Percentiles rank a stretch among this genome's conserved stretches.
Conservation (phyloP, 2,329 filamentous ascomycete species). For the Pseudocercospora vitis region DNA sequence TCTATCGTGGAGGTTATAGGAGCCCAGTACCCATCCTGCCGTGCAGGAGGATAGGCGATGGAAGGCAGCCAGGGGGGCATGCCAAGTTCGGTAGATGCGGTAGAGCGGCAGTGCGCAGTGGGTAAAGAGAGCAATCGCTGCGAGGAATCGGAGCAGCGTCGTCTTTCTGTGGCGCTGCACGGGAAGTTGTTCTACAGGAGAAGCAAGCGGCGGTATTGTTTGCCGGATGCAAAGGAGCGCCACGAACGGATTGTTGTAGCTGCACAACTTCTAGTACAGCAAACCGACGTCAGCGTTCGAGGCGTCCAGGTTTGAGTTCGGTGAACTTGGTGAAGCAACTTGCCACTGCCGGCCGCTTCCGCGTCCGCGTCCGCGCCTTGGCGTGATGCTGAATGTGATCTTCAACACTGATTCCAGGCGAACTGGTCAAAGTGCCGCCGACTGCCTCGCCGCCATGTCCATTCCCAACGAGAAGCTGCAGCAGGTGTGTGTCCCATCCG, state of each 20-base stretch:
- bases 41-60: constrained; percentile 35
- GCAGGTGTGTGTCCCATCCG: constrained; percentile 61
- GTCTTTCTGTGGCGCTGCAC: not conserved
- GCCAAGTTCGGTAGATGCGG: constrained; percentile 30
- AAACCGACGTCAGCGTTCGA: not conserved
- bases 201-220: constrained; percentile 3
- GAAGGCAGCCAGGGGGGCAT: constrained; percentile 39
- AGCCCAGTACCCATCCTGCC: constrained; percentile 54
- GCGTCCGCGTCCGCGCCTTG: not conserved
- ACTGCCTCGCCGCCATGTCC: constrained; percentile 61
- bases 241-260: not conserved
- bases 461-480: constrained; percentile 92
- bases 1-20: constrained; percentile 72
- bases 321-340: too few species aligned
- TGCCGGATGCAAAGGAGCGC: not conserved
- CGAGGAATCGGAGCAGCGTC: constrained; percentile 1
- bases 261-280: not conserved
- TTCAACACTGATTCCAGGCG: not conserved
- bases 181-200: not conserved
- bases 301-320: not conserved
- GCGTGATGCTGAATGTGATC: not conserved
- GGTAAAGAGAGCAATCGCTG: constrained; percentile 10
- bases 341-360: not conserved
- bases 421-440: not conserved
- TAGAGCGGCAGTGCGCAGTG: constrained; percentile 10